Percentiles rank a stretch among this genome's conserved stretches.
Evolutionary conservation across 2,329 filamentous ascomycete species (phyloP).

Genomic region (Colletotrichum euphorbiae): DNA sequence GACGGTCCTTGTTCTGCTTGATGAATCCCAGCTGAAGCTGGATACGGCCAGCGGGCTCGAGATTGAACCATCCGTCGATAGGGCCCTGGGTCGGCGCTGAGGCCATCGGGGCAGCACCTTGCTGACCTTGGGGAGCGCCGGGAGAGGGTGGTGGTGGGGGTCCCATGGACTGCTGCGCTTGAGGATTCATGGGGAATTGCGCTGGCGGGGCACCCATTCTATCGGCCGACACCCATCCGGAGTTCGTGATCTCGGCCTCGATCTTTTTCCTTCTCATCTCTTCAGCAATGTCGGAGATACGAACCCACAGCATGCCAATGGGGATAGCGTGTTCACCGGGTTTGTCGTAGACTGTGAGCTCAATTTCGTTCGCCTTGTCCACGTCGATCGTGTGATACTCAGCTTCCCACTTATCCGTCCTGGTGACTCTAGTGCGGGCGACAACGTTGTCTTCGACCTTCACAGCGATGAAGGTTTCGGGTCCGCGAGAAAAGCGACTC

Average conservation of each 20-base stretch:
- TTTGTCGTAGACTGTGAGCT: constrained; percentile 97
- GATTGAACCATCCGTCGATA: constrained; percentile 96
- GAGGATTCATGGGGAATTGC: constrained; percentile 69
- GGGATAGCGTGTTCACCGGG: constrained; percentile 89
- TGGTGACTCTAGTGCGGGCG: constrained; percentile 85
- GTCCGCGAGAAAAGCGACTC: constrained; percentile 85
- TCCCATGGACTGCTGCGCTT: constrained; percentile 57
- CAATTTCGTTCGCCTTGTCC: constrained; percentile 98
- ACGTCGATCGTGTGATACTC: constrained; percentile 94
- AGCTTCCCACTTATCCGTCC: constrained; percentile 90
- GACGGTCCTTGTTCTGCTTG: constrained; percentile 87
- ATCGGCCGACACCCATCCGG: constrained; percentile 97
- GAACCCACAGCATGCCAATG: constrained; percentile 94
- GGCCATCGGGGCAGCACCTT: constrained; percentile 46
- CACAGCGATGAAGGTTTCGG: constrained; percentile 94
- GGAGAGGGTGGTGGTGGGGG: constrained; percentile 57
- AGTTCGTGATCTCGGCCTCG: constrained; percentile 92
- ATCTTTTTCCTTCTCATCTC: constrained; percentile 98
- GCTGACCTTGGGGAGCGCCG: constrained; percentile 50
- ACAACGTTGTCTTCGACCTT: constrained; percentile 97
- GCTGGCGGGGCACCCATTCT: constrained; percentile 79
- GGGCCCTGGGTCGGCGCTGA: constrained; percentile 66
- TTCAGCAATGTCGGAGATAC: constrained; percentile 96
- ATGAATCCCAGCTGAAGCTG: constrained; percentile 91
- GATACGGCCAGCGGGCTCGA: constrained; percentile 93